These are phyloP conservation scores for Tuber borchii DNA, from an alignment of 495 filamentous ascomycete genomes.

Conservation along the genomic window DNA sequence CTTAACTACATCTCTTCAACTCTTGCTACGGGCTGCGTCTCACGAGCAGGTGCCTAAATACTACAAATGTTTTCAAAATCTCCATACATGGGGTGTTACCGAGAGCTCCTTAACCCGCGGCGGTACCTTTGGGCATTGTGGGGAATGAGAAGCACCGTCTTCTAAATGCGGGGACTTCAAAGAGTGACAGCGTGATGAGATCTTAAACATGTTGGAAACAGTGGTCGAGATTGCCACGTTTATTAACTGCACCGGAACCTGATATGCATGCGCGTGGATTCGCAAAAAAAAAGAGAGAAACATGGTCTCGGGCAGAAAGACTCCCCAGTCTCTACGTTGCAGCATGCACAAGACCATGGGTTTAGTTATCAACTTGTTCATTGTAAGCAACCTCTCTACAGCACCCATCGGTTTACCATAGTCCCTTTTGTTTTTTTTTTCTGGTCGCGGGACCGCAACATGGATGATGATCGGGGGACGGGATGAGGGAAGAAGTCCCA, in stretches of 20 bases:
- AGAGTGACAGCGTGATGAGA: not conserved
- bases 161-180: not conserved
- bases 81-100: not conserved
- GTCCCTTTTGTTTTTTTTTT: not conserved
- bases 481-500: not conserved
- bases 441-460: not conserved
- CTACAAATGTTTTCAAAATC: not conserved
- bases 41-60: too few species aligned
- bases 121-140: not conserved
- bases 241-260: not conserved
- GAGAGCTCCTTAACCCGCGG: not conserved
- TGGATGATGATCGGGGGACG: not conserved
- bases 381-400: not conserved
- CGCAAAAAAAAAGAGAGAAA: not conserved
- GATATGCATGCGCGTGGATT: not conserved
- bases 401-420: not conserved
- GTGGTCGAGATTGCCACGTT: not conserved
- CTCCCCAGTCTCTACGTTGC: not conserved
- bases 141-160: not conserved
- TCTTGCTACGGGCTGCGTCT: too few species aligned
- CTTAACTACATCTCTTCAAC: too few species aligned
- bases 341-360: not conserved
- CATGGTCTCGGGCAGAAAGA: not conserved
- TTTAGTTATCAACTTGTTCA: not conserved
- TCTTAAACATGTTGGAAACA: not conserved